phyloP scores from a whole-genome alignment of 345 rosid species.

The Lumnitzera littorea region DNA sequence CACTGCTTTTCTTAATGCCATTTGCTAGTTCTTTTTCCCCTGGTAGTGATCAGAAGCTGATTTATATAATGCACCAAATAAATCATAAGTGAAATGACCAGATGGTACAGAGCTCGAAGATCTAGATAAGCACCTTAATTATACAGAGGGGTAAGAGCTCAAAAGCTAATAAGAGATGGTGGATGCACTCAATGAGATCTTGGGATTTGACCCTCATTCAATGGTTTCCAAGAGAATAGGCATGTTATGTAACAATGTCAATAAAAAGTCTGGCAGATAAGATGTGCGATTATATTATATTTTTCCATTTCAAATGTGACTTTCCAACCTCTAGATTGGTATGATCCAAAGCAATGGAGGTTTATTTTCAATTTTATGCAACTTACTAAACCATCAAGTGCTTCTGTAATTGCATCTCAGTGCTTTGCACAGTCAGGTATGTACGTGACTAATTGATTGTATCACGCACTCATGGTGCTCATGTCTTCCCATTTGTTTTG shows the following conservation, averaged over 20 bases:
- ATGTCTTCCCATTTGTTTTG: neutral
- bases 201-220: slow-evolving; percentile 38
- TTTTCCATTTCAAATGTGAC: too few relatives aligned
- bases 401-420: slow-evolving; percentile 8
- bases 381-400: neutral
- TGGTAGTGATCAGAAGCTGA: too few relatives aligned
- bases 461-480: slow-evolving; percentile 18
- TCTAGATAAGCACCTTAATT: slow-evolving; percentile 9
- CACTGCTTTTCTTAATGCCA: slow-evolving; percentile 52
- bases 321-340: neutral
- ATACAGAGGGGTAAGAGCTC: slow-evolving; percentile 21
- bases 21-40: slow-evolving; percentile 1
- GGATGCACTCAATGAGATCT: slow-evolving; percentile 15
- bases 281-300: neutral
- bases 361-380: slow-evolving; percentile 12
- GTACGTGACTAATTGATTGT: slow-evolving; percentile 6
- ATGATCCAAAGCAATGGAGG: slow-evolving; percentile 1
- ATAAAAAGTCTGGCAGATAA: slow-evolving; percentile 1
- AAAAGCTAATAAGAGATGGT: neutral
- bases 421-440: slow-evolving; percentile 32
- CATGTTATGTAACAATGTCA: slow-evolving; percentile 21
- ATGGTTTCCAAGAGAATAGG: slow-evolving; percentile 14
- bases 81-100: too few relatives aligned
- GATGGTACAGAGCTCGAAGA: too few relatives aligned
- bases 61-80: too few relatives aligned